These are phyloP conservation scores for Ophiostoma populinum DNA, from an alignment of 2,329 filamentous ascomycete species.

Conservation along the genomic window DNA sequence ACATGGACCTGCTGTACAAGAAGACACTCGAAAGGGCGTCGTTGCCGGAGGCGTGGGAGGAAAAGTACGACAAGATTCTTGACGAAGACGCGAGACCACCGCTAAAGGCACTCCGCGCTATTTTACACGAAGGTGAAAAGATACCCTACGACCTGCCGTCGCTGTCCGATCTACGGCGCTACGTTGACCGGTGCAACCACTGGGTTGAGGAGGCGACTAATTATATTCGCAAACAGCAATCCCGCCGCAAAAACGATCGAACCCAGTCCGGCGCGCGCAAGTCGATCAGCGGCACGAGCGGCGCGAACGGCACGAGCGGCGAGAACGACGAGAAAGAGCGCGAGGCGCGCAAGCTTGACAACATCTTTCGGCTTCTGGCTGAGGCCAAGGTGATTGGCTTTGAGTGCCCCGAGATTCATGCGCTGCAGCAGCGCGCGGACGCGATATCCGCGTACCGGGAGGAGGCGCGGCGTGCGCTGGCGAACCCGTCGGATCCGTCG, in stretches of 20 bases:
- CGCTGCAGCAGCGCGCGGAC: conserved; percentile 69
- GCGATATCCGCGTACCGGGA: conserved; percentile 73
- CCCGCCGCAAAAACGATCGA: conserved; percentile 87
- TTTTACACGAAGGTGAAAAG: conserved; percentile 86
- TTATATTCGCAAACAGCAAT: conserved; percentile 95
- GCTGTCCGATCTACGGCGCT: conserved; percentile 64
- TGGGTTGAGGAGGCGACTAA: conserved; percentile 96
- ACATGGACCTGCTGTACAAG: conserved; percentile 45
- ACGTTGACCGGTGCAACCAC: conserved; percentile 91
- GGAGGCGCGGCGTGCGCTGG: conserved; percentile 53
- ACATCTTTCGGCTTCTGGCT: conserved; percentile 68
- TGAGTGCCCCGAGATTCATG: conserved; percentile 77
- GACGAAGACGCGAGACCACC: conserved; percentile 72
- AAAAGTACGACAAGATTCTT: conserved; percentile 72
- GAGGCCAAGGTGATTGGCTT: conserved; percentile 81
- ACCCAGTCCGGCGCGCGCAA: conserved; percentile 59
- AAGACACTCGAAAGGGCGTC: conserved; percentile 76
- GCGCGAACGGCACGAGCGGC: conserved; percentile 24
- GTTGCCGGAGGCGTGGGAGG: conserved; percentile 74
- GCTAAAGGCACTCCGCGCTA: conserved; percentile 65
- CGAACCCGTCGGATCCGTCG: conserved; percentile 45
- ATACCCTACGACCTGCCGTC: conserved; percentile 82
- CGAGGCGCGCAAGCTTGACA: conserved; percentile 75
- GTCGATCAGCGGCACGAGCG: conserved; percentile 31
- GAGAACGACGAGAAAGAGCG: conserved; percentile 60